Evolutionary conservation across 2,329 filamentous ascomycete genomes (phyloP), one percentile per base, ranked within the genome.

Genomic region (Metarhizium album): DNA sequence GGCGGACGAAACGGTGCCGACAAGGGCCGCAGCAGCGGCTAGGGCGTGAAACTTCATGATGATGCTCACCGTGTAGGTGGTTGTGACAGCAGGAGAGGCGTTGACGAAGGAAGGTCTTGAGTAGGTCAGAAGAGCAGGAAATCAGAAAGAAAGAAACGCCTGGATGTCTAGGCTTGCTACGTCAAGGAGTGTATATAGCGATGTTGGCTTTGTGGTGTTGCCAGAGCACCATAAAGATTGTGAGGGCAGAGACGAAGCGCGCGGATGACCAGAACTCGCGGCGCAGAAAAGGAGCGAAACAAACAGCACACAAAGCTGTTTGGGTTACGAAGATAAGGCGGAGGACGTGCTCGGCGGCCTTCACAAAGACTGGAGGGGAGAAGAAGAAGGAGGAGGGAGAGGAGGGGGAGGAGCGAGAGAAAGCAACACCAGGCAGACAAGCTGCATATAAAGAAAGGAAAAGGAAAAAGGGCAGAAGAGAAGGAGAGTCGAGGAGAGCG

Each of bases 1-100:
- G 57, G 68, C 69, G 61, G 71, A 61, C 54, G 58, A 46, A 50
- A 56, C 69, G 33, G 67, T 64, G 53, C 68, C 62, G 46, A 67
- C 64, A 35, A 71, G 55, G 55, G 71, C 71, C 54, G 70, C 64
- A 42, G 70, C 50, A 48, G 63, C 62, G 46, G 63, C 52, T 38
- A 57, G 55, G 43, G 60, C 53, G 48, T 58, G 54, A 52, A 64
- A 57, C 60, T 70, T 71, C 70, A 72, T 72, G 47, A 31, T 55
- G 57, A 37, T 37, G n/a, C 31, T 23, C 35, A 38, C 5, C 8
- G 48, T 51, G 49, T 29, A 29, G 27, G 7, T 1, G 27, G 27
- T 29, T 1, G 27, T 35, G 33, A 35, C 33, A 35, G 33, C 20
- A 38, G 35, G 4, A 38, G 35, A 8, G 6, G 16, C 16, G 35